These are phyloP conservation scores for Cicer bijugum DNA, from an alignment of 306 rosid species.

Conservation along the genomic window DNA sequence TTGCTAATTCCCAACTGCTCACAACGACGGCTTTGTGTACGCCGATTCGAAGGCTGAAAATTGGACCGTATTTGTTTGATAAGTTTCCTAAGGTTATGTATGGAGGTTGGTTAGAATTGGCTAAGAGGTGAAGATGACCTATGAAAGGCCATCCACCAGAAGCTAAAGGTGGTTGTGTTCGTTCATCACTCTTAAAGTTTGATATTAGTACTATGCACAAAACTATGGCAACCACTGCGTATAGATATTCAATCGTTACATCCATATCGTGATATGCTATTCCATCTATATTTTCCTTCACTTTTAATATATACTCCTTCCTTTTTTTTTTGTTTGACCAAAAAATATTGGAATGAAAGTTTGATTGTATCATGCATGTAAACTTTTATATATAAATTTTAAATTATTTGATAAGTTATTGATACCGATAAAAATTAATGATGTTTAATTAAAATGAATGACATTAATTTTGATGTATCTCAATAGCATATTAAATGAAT, in stretches of 20 bases:
- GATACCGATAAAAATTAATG: too few relatives aligned
- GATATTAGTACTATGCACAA: slow-evolving; percentile 35
- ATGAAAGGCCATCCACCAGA: slow-evolving; percentile 72
- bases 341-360: too few relatives aligned
- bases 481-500: too few relatives aligned
- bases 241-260: not conserved
- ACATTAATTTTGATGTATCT: too few relatives aligned
- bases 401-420: too few relatives aligned
- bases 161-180: slow-evolving; percentile 48
- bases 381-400: too few relatives aligned
- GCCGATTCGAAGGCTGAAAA: slow-evolving; percentile 52
- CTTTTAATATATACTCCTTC: too few relatives aligned
- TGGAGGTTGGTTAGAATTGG: slow-evolving; percentile 43
- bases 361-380: too few relatives aligned
- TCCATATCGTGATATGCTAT: not conserved
- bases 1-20: slow-evolving; percentile 56
- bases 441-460: too few relatives aligned
- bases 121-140: slow-evolving; percentile 62
- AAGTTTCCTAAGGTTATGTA: slow-evolving; percentile 54
- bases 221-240: slow-evolving; percentile 3
- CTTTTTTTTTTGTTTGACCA: too few relatives aligned
- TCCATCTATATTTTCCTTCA: too few relatives aligned
- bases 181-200: not conserved
- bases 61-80: slow-evolving; percentile 57
- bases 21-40: slow-evolving; percentile 50